phyloP scores from a whole-genome alignment of 1,284 basidiomycete genomes.

The Phellopilus nigrolimitatus region DNA sequence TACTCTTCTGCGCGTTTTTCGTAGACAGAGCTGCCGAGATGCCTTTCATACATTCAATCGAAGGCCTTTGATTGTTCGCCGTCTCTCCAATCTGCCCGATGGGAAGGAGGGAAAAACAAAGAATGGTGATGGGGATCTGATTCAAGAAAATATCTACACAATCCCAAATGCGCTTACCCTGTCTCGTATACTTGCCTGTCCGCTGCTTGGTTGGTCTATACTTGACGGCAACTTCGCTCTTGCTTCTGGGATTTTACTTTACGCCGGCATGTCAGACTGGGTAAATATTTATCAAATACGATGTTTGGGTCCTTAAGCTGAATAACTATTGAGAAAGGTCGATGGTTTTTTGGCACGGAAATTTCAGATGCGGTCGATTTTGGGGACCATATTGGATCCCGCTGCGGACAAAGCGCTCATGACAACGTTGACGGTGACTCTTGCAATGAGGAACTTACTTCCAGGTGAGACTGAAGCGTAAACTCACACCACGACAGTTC shows the following conservation, averaged over 20 bases:
- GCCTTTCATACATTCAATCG: neutral
- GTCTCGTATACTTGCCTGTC: slow-evolving; percentile 84
- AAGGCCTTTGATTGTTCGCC: neutral
- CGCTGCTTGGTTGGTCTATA: slow-evolving; percentile 89
- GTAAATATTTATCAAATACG: slow-evolving; percentile 37
- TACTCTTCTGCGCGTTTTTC: too few species aligned
- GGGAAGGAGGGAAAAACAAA: neutral
- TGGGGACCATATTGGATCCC: slow-evolving; percentile 94
- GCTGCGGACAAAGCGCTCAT: slow-evolving; percentile 96
- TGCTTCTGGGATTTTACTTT: slow-evolving; percentile 80
- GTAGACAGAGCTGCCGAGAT: too few species aligned
- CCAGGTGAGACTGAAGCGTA: slow-evolving; percentile 50
- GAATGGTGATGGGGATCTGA: neutral
- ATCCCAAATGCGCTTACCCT: slow-evolving; percentile 88
- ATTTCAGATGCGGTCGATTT: slow-evolving; percentile 81
- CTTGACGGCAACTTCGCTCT: slow-evolving; percentile 76
- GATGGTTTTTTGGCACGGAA: slow-evolving; percentile 89
- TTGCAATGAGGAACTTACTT: slow-evolving; percentile 79
- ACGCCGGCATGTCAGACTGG: slow-evolving; percentile 88
- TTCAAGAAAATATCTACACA: slow-evolving; percentile 91
- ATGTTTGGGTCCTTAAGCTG: neutral
- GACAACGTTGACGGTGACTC: slow-evolving; percentile 88
- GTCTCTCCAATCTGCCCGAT: neutral
- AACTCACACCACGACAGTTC: neutral
- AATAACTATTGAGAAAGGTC: slow-evolving; percentile 42